Evolutionary conservation across 139 green algal species (phyloP).

Genomic region (Limnomonas spitsbergensis): DNA sequence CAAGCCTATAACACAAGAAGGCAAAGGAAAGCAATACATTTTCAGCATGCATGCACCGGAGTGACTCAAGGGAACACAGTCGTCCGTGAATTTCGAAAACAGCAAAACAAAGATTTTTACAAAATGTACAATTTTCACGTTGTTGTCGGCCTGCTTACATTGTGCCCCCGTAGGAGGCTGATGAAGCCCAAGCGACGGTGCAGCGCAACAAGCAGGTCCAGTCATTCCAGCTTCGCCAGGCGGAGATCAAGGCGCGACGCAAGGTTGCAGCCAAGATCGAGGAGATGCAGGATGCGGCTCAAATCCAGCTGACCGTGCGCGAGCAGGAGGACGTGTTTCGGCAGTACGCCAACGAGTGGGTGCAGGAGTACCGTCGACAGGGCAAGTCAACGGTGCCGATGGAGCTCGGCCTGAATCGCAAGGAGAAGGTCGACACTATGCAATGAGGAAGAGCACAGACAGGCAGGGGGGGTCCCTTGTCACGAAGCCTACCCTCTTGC

Average conservation of each 20-base stretch:
- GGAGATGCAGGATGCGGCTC: conserved; percentile 50
- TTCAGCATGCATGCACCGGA: too few relatives aligned
- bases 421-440: conserved; percentile 14
- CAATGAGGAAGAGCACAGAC: too few relatives aligned
- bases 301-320: conserved; percentile 27
- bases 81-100: too few relatives aligned
- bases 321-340: conserved; percentile 44
- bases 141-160: too few relatives aligned
- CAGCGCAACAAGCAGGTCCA: conserved; percentile 27
- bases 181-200: not conserved
- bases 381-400: conserved; percentile 56
- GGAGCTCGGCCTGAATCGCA: conserved; percentile 41
- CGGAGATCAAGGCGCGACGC: conserved; percentile 36
- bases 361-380: conserved; percentile 54
- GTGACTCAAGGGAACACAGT: too few relatives aligned
- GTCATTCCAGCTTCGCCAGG: conserved; percentile 52
- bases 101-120: too few relatives aligned
- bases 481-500: too few relatives aligned
- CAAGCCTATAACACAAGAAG: too few relatives aligned
- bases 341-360: conserved; percentile 50
- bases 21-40: too few relatives aligned
- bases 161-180: not conserved
- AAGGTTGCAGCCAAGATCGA: conserved; percentile 45
- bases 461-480: too few relatives aligned
- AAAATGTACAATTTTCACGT: too few relatives aligned